Base-by-base conservation (phyloP, 116 monocot species). In the Cymodocea nodosa region DNA sequence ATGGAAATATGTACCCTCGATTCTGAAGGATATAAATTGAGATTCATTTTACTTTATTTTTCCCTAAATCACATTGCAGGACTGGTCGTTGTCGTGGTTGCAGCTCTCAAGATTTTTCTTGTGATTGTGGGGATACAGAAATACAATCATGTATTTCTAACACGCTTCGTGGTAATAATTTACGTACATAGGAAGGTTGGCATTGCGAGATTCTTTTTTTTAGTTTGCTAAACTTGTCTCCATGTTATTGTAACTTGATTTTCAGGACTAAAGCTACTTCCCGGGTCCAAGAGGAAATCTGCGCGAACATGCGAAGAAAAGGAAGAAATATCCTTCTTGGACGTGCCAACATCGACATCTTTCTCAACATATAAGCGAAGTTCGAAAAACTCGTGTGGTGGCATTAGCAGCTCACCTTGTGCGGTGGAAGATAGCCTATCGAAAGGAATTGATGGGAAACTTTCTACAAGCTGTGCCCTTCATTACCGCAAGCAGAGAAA, bases 201-300 rank as follows among this genome's bases (percentile, higher is more conserved):
- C 12, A 8, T 10, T 44, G 44, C 44, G 35, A 60, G 15, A 17
- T 60, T 60, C 16, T 36, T 60, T 35, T 17, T 16, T 35, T 35
- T 30, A 60, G 5, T 17, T 60, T 60, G 60, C 35, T 56, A 56
- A 56, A 5, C 15, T 36, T 35, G 60, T 35, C 16, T 36, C 19
- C 35, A 10, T 30, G 4, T 15, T 13, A 6, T 35, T 60, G 19
- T 60, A 35, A 30, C 35, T 60, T 35, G 16, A 16, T 60, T 35
- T 36, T 30, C 64, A 88, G 88, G 84, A 70, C 61, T 84, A 60
- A 77, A 84, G 67, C 64, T 77, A 63, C 60, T 79, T 63, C 81
- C 84, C 53, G 84, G 88, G 22, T 84, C 79, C 9, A 88, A 88
- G 72, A 81, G 88, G 68, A 88, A 84, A 61, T 72, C 22, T 60